Evolutionary conservation across 2,329 filamentous ascomycete genomes (phyloP).

Genomic region (Dendrostoma leiphaemia): DNA sequence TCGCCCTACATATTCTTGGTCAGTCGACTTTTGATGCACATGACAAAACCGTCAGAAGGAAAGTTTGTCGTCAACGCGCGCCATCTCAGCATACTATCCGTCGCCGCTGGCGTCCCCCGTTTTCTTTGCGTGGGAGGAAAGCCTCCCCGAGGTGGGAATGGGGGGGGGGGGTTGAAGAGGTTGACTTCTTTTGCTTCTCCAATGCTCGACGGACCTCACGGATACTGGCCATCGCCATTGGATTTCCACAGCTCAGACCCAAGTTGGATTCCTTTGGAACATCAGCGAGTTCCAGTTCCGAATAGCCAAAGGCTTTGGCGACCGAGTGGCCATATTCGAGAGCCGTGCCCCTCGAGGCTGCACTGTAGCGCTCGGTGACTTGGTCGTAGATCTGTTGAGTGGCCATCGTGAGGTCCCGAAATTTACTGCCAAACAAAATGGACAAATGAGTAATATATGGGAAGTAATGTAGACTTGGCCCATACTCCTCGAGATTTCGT

Average conservation of each 20-base stretch:
- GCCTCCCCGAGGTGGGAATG: too few species aligned
- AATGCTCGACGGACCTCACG: slow-evolving; percentile 33
- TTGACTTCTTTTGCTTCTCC: not conserved
- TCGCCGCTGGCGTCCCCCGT: too few species aligned
- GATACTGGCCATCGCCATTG: slow-evolving; percentile 45
- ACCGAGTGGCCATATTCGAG: slow-evolving; percentile 37
- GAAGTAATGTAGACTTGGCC: too few species aligned
- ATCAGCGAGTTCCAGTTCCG: slow-evolving; percentile 42
- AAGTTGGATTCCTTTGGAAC: slow-evolving; percentile 49
- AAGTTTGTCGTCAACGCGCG: too few species aligned
- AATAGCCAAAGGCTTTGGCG: slow-evolving; percentile 53
- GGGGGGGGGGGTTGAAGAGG: not conserved
- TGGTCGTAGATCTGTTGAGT: slow-evolving; percentile 32
- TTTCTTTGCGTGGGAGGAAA: too few species aligned
- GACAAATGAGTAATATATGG: too few species aligned
- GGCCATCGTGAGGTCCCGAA: slow-evolving; percentile 27
- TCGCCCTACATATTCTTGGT: slow-evolving; percentile 43
- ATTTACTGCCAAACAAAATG: too few species aligned
- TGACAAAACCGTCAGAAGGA: too few species aligned
- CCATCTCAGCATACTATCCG: too few species aligned
- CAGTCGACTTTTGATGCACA: too few species aligned
- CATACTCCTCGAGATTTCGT: not conserved
- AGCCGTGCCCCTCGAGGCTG: slow-evolving; percentile 27
- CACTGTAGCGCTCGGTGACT: slow-evolving; percentile 35
- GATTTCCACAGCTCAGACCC: slow-evolving; percentile 54